Base-by-base conservation (phyloP, 257 asterid species). In the Asclepias syriaca region DNA sequence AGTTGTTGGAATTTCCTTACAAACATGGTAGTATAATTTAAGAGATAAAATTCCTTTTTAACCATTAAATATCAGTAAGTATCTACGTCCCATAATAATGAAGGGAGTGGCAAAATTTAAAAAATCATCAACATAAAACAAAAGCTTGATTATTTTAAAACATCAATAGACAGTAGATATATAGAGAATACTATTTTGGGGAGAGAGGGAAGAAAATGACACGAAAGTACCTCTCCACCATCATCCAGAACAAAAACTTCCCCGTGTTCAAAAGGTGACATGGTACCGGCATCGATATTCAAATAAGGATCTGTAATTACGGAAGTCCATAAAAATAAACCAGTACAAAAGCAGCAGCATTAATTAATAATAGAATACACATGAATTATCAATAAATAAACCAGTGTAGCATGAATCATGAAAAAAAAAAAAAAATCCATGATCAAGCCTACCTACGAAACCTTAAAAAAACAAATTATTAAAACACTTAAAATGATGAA, bases 241-340 rank as follows among this genome's bases (percentile, higher is more conserved):
- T 94, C 99, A 74, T 94, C 99, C 0, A 94, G 90, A 73, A 94
- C 99, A 69, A 89, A 94, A 80, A 94, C 99, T 85, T 94, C 99
- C 21, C 99, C 99, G 46, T 94, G 99, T 84, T 94, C 99, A 72
- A 94, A 94, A 6, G 99, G 99, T 70, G 99, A 94, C 99, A 94
- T 94, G 16, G 99, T 91, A 60, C 99, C 99, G 57, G 99, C 99
- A 85, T 94, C 99, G 3, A 87, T 88, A 60, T 94, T 94, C 77
- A 94, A 82, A 82, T 94, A 94, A 7, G 99, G 99, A 86, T 94
- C 97, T 94, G 90, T 81, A 78, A 39, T 59, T 57, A 46, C 18
- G 8, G 64, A 74, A 75, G 15, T 2, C 34, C 61, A 18, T 6
- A 15, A 21, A 12, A 8, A 54, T 68, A 40, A 34, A 27, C 37